Evolutionary conservation across 495 filamentous ascomycete species (phyloP).

Genomic region (Aspergillus campestris): DNA sequence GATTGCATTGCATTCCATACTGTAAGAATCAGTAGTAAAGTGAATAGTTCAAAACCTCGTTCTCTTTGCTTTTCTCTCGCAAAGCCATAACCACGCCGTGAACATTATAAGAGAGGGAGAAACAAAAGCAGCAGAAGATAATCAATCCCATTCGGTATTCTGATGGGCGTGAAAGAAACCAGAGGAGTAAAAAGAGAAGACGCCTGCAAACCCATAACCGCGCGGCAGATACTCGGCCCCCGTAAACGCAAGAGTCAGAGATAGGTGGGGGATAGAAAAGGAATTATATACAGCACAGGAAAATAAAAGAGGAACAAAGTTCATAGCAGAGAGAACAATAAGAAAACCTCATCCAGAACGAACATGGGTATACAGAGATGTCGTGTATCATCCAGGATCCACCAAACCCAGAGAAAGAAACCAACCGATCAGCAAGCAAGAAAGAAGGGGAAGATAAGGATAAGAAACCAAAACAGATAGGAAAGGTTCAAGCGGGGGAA

Average conservation of each 20-base stretch:
- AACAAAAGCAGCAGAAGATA: no score
- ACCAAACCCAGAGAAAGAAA: background rate
- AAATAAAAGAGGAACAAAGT: no score
- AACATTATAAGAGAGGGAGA: no score
- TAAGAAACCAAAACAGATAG: background rate
- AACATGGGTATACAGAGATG: slow-evolving; percentile 15
- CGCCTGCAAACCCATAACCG: background rate
- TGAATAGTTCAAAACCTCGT: no score
- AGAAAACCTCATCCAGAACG: slow-evolving; percentile 2
- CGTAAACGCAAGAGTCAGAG: background rate
- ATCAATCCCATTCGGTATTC: no score
- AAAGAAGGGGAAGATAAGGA: background rate
- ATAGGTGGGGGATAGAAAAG: background rate
- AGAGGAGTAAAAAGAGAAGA: no score
- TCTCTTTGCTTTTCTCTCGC: no score
- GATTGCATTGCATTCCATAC: no score
- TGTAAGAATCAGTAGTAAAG: no score
- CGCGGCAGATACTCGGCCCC: background rate
- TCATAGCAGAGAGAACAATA: background rate
- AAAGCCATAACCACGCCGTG: background rate
- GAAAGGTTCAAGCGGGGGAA: background rate
- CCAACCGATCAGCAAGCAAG: background rate
- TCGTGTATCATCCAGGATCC: slow-evolving; percentile 3
- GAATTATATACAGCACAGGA: slow-evolving; percentile 11
- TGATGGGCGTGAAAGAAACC: no score